Evolutionary conservation across 805 yeast species (phyloP).

Genomic region (Wickerhamomyces silvicola): DNA sequence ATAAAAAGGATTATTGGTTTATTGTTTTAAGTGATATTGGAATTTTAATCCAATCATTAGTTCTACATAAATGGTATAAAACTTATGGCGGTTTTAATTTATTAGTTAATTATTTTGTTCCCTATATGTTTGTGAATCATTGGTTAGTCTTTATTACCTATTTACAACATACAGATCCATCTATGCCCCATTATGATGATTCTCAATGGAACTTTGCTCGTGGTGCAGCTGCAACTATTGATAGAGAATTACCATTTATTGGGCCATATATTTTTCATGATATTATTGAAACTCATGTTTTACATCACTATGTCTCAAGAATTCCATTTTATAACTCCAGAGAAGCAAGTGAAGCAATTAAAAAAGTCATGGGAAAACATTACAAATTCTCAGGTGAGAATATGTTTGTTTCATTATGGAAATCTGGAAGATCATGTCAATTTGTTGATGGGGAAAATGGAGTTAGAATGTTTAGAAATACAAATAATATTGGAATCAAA

Average conservation of each 20-base stretch:
- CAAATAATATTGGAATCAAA: slow-evolving; percentile 50
- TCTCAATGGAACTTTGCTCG: slow-evolving; percentile 78
- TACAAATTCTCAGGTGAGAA: slow-evolving; percentile 61
- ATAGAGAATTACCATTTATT: slow-evolving; percentile 74
- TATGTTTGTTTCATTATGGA: slow-evolving; percentile 67
- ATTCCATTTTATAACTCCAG: slow-evolving; percentile 88
- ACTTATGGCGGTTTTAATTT: slow-evolving; percentile 58
- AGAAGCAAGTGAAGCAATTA: slow-evolving; percentile 69
- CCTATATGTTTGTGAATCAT: slow-evolving; percentile 78
- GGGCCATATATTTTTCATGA: slow-evolving; percentile 81
- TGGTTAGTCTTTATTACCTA: slow-evolving; percentile 86
- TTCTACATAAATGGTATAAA: slow-evolving; percentile 54
- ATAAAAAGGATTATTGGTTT: slow-evolving; percentile 64
- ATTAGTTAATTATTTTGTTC: slow-evolving; percentile 65
- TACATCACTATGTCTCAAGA: slow-evolving; percentile 78
- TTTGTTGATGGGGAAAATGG: slow-evolving; percentile 70
- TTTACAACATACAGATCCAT: slow-evolving; percentile 76
- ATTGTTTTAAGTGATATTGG: slow-evolving; percentile 73
- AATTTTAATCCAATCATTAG: slow-evolving; percentile 42
- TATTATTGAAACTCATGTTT: slow-evolving; percentile 84
- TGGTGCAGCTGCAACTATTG: slow-evolving; percentile 88
- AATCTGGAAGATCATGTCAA: slow-evolving; percentile 58
- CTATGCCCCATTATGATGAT: slow-evolving; percentile 74
- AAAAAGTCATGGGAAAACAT: slow-evolving; percentile 80
- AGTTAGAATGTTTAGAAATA: slow-evolving; percentile 68